Percentiles rank a stretch among this genome's conserved stretches.
phyloP scores from a whole-genome alignment of 768 basidiomycete species.

The Mycena belliarum region DNA sequence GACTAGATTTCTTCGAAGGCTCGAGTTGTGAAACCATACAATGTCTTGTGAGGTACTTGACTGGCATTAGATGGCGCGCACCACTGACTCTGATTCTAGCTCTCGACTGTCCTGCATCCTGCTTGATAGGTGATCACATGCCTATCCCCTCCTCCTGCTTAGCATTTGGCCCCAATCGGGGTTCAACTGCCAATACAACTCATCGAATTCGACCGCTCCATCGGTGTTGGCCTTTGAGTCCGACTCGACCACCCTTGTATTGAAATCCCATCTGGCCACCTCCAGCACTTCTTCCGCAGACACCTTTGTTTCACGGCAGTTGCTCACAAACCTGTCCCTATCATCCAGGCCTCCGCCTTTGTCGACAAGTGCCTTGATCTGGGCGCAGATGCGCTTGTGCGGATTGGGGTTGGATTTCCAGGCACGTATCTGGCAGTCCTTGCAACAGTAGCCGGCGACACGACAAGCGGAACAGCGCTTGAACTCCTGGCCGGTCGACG shows the following conservation, averaged over 20 bases:
- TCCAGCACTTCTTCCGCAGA: neutral
- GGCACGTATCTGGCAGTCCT: neutral
- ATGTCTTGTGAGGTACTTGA: no score
- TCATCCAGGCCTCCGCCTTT: constrained; percentile 3
- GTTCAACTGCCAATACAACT: neutral
- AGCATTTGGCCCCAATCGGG: no score
- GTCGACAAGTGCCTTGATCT: neutral
- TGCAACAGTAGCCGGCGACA: constrained; percentile 1
- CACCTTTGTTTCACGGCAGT: neutral
- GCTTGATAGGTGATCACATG: no score
- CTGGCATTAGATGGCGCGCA: no score
- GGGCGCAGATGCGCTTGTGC: neutral
- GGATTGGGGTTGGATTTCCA: neutral
- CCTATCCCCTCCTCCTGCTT: no score
- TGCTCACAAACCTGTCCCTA: neutral
- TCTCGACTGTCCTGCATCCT: no score
- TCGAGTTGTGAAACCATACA: no score
- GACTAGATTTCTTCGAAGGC: no score
- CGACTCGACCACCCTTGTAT: neutral
- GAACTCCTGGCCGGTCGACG: neutral
- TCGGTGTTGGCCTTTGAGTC: neutral
- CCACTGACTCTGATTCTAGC: no score
- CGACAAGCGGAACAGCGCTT: neutral
- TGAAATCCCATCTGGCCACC: constrained; percentile 1
- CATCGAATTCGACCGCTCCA: neutral